Conservation (phyloP, 225 moss, liverwort and hornwort species). For the Physcomitrellopsis africana region DNA sequence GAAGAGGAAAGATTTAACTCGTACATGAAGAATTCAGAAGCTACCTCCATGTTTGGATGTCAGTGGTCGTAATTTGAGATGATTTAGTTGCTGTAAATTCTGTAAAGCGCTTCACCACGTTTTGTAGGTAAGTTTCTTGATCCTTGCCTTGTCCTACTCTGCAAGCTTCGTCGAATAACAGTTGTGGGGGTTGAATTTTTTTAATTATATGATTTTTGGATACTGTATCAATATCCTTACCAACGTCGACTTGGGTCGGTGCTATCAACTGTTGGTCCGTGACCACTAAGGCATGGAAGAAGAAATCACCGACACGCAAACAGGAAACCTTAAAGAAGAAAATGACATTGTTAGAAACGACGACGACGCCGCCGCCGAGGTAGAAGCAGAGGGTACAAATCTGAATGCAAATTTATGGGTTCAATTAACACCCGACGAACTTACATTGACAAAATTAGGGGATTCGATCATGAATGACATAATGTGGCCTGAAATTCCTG, state of each 20-base stretch:
- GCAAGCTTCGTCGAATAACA: no score
- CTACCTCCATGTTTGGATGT: not conserved
- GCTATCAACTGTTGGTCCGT: not conserved
- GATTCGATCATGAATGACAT: constrained; percentile 21
- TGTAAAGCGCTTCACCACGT: no score
- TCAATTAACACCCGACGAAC: constrained; percentile 7
- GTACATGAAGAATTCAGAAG: no score
- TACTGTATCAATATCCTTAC: not conserved
- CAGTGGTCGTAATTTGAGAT: not conserved
- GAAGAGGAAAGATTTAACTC: no score
- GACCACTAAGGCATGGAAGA: constrained; percentile 24
- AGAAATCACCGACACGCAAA: not conserved
- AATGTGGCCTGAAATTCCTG: constrained; percentile 33
- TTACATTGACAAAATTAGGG: not conserved
- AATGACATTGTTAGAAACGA: not conserved
- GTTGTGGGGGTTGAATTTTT: not conserved
- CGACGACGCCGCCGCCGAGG: not conserved
- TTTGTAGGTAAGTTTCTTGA: no score
- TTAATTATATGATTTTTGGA: not conserved
- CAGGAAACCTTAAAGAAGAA: not conserved
- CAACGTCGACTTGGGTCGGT: not conserved
- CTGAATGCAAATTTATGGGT: constrained; percentile 23
- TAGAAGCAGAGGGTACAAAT: not conserved
- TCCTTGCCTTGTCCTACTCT: not conserved
- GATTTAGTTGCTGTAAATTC: no score